Evolutionary conservation across 1,139 yeast genomes (phyloP).

Genomic region (Saccharomyces hybrid): DNA sequence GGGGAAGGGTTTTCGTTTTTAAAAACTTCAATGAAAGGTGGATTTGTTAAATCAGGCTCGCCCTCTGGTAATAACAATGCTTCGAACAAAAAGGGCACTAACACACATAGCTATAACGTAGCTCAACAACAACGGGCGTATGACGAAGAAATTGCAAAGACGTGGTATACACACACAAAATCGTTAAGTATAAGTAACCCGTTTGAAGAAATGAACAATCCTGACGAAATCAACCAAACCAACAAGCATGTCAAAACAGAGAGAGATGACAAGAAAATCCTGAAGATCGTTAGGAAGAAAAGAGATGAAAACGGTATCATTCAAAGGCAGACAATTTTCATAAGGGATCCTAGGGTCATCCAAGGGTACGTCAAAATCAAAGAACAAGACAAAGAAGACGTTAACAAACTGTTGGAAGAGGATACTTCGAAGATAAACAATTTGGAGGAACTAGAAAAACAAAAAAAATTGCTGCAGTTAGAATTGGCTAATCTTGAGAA

Average conservation of each 20-base stretch:
- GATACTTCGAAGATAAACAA: slow-evolving; percentile 74
- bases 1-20: slow-evolving; percentile 88
- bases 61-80: background rate
- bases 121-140: slow-evolving; percentile 89
- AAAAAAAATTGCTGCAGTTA: slow-evolving; percentile 72
- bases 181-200: slow-evolving; percentile 46
- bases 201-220: slow-evolving; percentile 36
- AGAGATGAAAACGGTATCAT: slow-evolving; percentile 81
- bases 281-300: slow-evolving; percentile 71
- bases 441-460: slow-evolving; percentile 76
- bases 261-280: slow-evolving; percentile 37
- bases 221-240: slow-evolving; percentile 32
- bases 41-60: slow-evolving; percentile 58
- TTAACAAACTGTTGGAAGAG: slow-evolving; percentile 29
- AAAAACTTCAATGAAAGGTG: slow-evolving; percentile 91
- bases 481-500: slow-evolving; percentile 79
- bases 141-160: slow-evolving; percentile 80
- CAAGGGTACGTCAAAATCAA: slow-evolving; percentile 77
- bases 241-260: slow-evolving; percentile 27
- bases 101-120: slow-evolving; percentile 65
- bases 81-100: slow-evolving; percentile 21
- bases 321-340: slow-evolving; percentile 71
- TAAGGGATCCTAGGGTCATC: slow-evolving; percentile 79
- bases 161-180: slow-evolving; percentile 83
- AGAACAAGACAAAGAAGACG: slow-evolving; percentile 58